Base-by-base conservation (phyloP, 2,329 filamentous ascomycete species). In the Verticillium dahliae region DNA sequence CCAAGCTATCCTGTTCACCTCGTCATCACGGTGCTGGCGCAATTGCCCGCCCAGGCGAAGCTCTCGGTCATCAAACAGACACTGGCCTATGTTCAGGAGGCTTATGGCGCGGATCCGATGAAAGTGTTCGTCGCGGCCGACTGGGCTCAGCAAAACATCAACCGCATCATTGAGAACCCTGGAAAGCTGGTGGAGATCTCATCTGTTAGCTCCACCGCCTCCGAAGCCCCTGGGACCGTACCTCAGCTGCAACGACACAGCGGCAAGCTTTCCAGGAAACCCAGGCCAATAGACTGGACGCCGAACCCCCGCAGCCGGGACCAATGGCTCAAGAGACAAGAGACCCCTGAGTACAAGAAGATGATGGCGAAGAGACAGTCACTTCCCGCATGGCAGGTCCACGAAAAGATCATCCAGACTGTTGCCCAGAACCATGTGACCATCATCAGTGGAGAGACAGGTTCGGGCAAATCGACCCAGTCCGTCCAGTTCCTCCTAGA, bases 391-490 rank as follows among this genome's bases (percentile, higher is more conserved):
- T 99, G 95, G 95, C 85, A 85, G 63, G 86, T 95, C 68, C 87
- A 86, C 68, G 87, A 94, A 22, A 80, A 83, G 1, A 91, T 99
- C 35, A 85, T 98, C 10, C 74, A 84, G 22, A 90, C 90, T 0
- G 90, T 99, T 57, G 83, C 83, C 52, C 78, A 82, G 4, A 87
- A 94, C 69, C 89, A 97, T 73, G 92, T 99, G 58, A 97, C 92
- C 1, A 97, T 99, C 69, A 95, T 99, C 68, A 96, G 93, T 54
- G 95, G 95, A 67, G 95, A 98, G 76, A 99, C 95, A 4, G 95
- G 95, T 60, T 97, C 92, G 18, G 95, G 95, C 71, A 99, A 99
- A 75, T 97, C 91, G 57, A 98, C 95, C 0, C 95, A 99, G 73
- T 95, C 92, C 2, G 92, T 98, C 38, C 95, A 99, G 73, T 99